These are phyloP conservation scores for Basidiobolus meristosporus DNA, from an alignment of 371 early-diverging fungal genomes.

Conservation along the genomic window DNA sequence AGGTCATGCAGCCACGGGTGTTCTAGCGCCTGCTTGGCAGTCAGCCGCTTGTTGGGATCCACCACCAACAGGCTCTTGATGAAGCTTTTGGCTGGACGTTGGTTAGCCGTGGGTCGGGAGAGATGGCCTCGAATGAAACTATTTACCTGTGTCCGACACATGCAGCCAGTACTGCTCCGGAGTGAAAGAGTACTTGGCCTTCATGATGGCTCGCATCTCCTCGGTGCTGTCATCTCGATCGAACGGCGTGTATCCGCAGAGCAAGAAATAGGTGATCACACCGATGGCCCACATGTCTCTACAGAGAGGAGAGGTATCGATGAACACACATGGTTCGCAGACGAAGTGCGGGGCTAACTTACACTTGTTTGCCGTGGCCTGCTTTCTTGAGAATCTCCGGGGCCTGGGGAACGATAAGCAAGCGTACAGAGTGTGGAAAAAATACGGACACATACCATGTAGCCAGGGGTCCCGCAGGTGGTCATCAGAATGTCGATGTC, in stretches of 20 bases:
- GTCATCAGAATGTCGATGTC: slow-evolving; percentile 57
- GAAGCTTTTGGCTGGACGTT: slow-evolving; percentile 68
- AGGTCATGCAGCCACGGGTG: slow-evolving; percentile 51
- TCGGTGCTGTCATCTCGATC: slow-evolving; percentile 39
- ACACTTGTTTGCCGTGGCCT: slow-evolving; percentile 41
- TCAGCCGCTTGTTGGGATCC: slow-evolving; percentile 47
- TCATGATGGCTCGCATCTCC: slow-evolving; percentile 49
- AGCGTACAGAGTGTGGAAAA: not conserved
- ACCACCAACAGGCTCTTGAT: slow-evolving; percentile 51
- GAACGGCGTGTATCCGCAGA: slow-evolving; percentile 83
- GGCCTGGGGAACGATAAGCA: not conserved
- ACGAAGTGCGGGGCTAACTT: too few species aligned
- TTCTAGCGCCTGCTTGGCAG: slow-evolving; percentile 47
- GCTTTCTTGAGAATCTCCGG: slow-evolving; percentile 66
- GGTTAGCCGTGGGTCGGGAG: not conserved
- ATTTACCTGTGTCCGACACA: slow-evolving; percentile 10
- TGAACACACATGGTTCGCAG: too few species aligned
- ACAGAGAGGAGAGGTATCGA: slow-evolving; percentile 22
- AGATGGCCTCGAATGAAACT: too few species aligned
- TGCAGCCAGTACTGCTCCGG: slow-evolving; percentile 56
- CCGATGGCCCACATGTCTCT: slow-evolving; percentile 85
- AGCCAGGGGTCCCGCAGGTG: slow-evolving; percentile 75
- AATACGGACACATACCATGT: slow-evolving; percentile 30
- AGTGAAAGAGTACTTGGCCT: slow-evolving; percentile 52
- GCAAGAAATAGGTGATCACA: slow-evolving; percentile 74